Evolutionary conservation across 352 stramenopile genomes (phyloP), one percentile per base, ranked within the genome.

Genomic region (Pythium vanterpoolii): DNA sequence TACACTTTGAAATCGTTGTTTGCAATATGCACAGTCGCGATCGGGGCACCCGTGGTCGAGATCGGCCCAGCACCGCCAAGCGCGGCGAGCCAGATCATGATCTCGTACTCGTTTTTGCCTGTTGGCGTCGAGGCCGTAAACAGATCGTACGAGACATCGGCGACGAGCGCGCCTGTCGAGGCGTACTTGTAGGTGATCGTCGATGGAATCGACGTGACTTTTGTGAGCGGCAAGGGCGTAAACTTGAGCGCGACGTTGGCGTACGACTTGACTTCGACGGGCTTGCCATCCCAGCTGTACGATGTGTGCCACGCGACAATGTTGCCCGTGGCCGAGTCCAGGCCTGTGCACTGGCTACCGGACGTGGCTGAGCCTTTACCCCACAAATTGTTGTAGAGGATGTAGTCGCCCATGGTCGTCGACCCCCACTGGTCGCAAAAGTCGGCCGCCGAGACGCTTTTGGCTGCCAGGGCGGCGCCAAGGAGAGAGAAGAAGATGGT

Each of bases 301-400:
- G 50, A 56, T 4, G 73, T 81, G 45, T 74, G 52, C 67, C 69
- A 81, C 19, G 70, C 64, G 19, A 82, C 54, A 9, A 63, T 61
- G 27, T 56, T 59, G 43, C 62, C 68, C 30, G 40, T 71, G 42
- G 48, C 64, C 43, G 67, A 63, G 39, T 62, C 64, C 6, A 78
- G 68, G 8, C 65, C 50, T 14, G 73, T 81, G 68, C 73, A 78
- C 55, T 81, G 73, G 3, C 39, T 51, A 34, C 73, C 73, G 14
- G 55, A 70, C 14, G 60, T 60, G 49, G 72, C 70, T 2, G 68
- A 59, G 30, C 56, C 51, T 36, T 65, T 27, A 24, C 50, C 64
- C 73, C 73, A 81, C 7, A 81, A 54, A 43, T 81, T 69, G 70
- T 81, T 81, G 64, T 78, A 81, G 10, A 81, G 47, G 5, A 70